A percentile compares a stretch with the other conserved stretches of the same genome.
phyloP scores from a whole-genome alignment of 176 grass and related monocot genomes.

The Tillandsia fasciculata region DNA sequence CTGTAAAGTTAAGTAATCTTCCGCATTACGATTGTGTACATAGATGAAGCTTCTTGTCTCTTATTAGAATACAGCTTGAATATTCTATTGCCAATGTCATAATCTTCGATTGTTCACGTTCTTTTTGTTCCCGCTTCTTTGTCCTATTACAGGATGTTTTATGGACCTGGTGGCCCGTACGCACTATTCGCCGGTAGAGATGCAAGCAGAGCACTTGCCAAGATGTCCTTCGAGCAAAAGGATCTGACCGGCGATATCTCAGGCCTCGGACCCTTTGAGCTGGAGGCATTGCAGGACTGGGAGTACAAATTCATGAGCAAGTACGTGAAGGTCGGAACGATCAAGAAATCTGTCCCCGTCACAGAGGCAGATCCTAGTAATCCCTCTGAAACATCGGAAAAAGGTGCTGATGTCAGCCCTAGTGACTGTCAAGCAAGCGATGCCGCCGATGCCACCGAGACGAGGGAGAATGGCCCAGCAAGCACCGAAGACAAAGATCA shows the following conservation, averaged over 20 bases:
- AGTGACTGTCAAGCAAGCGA: background rate
- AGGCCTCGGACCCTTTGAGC: constrained; percentile 76
- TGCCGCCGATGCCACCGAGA: background rate
- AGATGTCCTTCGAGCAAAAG: constrained; percentile 74
- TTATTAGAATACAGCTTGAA: background rate
- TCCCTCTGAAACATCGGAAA: constrained; percentile 21
- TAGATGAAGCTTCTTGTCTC: too few species aligned
- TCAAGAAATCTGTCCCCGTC: constrained; percentile 45
- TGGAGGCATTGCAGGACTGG: constrained; percentile 79
- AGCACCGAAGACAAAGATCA: background rate
- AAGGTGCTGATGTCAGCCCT: constrained; percentile 1
- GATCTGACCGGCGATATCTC: constrained; percentile 65
- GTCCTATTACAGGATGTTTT: constrained; percentile 65
- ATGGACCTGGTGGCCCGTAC: constrained; percentile 86
- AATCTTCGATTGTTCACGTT: background rate
- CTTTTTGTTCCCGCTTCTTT: too few species aligned
- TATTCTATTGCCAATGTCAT: background rate
- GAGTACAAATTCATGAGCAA: constrained; percentile 96
- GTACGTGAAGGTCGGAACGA: constrained; percentile 74
- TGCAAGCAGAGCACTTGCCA: constrained; percentile 76
- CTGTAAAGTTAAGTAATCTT: too few species aligned
- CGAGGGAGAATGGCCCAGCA: background rate
- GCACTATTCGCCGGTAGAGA: constrained; percentile 79
- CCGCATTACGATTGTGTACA: too few species aligned
- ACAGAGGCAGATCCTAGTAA: constrained; percentile 24